Base-by-base conservation (phyloP, 169 alveolate genomes). In the Eimeria tenella region DNA sequence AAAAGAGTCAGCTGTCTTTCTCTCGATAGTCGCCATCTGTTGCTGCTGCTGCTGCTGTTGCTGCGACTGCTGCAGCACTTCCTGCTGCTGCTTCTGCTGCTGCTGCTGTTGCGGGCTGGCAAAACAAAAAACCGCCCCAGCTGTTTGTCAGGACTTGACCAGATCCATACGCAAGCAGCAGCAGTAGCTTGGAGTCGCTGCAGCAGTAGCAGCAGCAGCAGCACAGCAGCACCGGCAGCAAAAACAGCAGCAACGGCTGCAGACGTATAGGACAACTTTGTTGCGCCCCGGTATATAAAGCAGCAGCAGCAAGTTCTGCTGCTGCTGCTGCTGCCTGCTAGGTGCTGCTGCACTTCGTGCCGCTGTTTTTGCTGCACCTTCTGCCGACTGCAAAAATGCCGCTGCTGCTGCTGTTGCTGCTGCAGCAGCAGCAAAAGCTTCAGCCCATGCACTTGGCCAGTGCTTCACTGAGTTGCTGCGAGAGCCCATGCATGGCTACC, bases 41-140 rank as follows among this genome's bases (percentile, higher is more conserved):
- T 63, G 73, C 73, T 63, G 73, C 73, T 63, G 73, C 21, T 63
- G 73, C 21, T 63, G 73, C 73, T 63, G 42, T 5, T 63, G 73
- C 7, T 63, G 73, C 73, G 1, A 31, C 73, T 63, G 73, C 73
- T 11, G 73, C 73, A 4, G 42, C 21, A 19, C 9, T 63, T 15
- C 42, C 21, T 63, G 73, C 73, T 63, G 73, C 73, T 11, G 31
- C 73, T 0, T 5, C 21, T 63, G 73, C 73, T 63, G 73, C 73
- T 63, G 73, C 73, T 63, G 73, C 73, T 63, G 73, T 25, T 15
- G 73, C 21, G 42, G 42, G 42, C 42, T 31, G 42, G 42, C 42
- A 2, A 31, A 31, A 31, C 42, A 31, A 31, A 31, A 31, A 31
- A 31, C 42, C 42, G 42, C 42, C 42, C 42, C 42, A 31, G 42